A percentile compares a stretch with the other conserved stretches of the same genome.
Evolutionary conservation across 805 yeast genomes (phyloP).

Genomic region (Schizosaccharomyces pombe): DNA sequence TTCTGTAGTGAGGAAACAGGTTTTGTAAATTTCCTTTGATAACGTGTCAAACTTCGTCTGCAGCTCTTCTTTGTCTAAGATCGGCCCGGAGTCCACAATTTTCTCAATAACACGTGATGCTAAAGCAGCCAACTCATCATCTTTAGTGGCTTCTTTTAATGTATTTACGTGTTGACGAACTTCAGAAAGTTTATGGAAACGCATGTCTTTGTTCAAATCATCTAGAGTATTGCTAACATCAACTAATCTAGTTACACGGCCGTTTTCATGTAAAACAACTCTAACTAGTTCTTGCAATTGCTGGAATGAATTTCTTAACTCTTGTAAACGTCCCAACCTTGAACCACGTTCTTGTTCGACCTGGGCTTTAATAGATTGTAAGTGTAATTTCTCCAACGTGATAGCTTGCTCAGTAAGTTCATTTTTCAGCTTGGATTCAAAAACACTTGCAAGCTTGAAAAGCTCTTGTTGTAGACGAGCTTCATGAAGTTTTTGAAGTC

Average conservation of each 20-base stretch:
- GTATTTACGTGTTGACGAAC: no score
- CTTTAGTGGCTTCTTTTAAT: not conserved
- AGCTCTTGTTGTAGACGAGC: slow-evolving; percentile 16
- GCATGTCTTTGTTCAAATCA: not conserved
- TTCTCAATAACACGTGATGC: not conserved
- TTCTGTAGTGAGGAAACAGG: not conserved
- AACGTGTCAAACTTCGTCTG: not conserved
- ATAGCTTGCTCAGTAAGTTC: slow-evolving; percentile 36
- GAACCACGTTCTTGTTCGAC: slow-evolving; percentile 59
- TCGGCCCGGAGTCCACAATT: not conserved
- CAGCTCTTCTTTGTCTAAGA: not conserved
- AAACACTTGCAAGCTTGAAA: slow-evolving; percentile 41
- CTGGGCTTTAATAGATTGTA: slow-evolving; percentile 8
- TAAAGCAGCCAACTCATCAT: not conserved
- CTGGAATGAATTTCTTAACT: slow-evolving; percentile 21
- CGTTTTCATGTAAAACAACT: not conserved
- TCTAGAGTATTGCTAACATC: not conserved
- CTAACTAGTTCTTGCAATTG: not conserved
- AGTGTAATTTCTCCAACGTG: slow-evolving; percentile 14
- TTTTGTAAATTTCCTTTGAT: not conserved
- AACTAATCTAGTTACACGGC: not conserved
- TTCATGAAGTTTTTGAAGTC: slow-evolving; percentile 29
- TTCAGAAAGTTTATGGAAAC: no score
- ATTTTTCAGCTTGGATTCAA: slow-evolving; percentile 45
- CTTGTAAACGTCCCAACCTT: slow-evolving; percentile 44